Percentiles rank a stretch among this genome's conserved stretches.
Conservation (phyloP, 306 rosid genomes). For the cucumber (Cucumis sativus) region DNA sequence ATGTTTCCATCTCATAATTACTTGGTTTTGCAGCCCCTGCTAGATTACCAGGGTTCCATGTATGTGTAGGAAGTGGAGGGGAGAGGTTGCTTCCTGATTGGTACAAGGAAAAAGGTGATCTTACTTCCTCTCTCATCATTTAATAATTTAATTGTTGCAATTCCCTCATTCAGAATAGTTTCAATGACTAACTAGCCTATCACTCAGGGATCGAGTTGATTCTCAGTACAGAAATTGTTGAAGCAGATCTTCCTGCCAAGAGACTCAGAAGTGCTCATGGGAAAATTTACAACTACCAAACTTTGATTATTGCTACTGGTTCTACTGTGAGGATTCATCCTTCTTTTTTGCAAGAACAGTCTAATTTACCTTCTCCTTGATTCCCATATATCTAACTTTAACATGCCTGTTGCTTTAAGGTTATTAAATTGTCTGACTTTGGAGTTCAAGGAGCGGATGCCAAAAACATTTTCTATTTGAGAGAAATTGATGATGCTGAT, state of each 20-base stretch:
- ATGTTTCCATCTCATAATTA: neutral
- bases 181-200: constrained; percentile 1
- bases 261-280: constrained; percentile 58
- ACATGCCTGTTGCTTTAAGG: constrained; percentile 33
- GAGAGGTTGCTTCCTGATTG: constrained; percentile 84
- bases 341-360: neutral
- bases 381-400: neutral
- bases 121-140: neutral
- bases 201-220: constrained; percentile 72
- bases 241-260: constrained; percentile 63
- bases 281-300: constrained; percentile 54
- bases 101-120: constrained; percentile 75
- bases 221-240: constrained; percentile 77
- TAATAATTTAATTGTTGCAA: neutral
- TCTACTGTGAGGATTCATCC: constrained; percentile 45
- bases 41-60: constrained; percentile 91
- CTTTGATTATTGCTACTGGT: constrained; percentile 77
- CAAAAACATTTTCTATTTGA: constrained; percentile 82
- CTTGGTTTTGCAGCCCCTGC: constrained; percentile 75
- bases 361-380: neutral
- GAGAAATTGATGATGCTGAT: constrained; percentile 94
- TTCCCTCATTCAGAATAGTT: neutral
- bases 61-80: constrained; percentile 89
- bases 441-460: constrained; percentile 96
- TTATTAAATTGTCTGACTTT: constrained; percentile 67